Percentiles rank a stretch among this genome's conserved stretches.
Evolutionary conservation across 148 eudicot genomes (phyloP).

Genomic region (Chenopodium album): DNA sequence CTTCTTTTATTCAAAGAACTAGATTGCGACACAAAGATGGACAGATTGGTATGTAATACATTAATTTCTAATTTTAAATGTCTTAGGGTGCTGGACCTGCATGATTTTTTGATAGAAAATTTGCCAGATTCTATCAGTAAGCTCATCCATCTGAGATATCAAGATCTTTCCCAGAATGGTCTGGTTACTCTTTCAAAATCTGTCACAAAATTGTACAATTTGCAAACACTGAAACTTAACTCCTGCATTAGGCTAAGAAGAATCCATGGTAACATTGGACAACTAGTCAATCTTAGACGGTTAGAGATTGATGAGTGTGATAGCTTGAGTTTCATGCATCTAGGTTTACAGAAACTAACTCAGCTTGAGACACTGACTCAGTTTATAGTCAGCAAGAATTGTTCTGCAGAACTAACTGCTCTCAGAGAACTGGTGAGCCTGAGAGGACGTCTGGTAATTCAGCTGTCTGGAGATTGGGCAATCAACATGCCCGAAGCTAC

Average conservation of each 20-base stretch:
- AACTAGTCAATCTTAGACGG: constrained; percentile 19
- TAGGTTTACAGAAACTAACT: constrained; percentile 17
- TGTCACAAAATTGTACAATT: constrained; percentile 22
- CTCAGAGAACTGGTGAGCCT: constrained; percentile 9
- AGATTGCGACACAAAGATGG: constrained; percentile 8
- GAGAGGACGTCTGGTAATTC: constrained; percentile 24
- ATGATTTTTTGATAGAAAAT: constrained; percentile 21
- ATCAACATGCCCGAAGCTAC: constrained; percentile 10
- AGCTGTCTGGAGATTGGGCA: constrained; percentile 27
- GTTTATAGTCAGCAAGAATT: constrained; percentile 20
- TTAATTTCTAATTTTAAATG: constrained; percentile 13
- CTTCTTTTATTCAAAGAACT: constrained; percentile 22
- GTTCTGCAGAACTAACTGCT: constrained; percentile 11
- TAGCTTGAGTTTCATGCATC: constrained; percentile 28
- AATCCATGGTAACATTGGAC: constrained; percentile 6
- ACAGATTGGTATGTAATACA: not conserved
- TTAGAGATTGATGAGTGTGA: constrained; percentile 31
- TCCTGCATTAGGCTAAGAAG: constrained; percentile 19
- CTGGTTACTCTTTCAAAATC: constrained; percentile 20
- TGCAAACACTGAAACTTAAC: constrained; percentile 28
- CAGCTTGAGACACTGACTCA: constrained; percentile 22
- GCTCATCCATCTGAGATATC: constrained; percentile 29
- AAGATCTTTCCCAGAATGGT: constrained; percentile 26
- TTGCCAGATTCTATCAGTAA: constrained; percentile 19
- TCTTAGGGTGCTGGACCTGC: constrained; percentile 32